Conservation (phyloP, 345 rosid species). For the Cardiospermum halicacabum region DNA sequence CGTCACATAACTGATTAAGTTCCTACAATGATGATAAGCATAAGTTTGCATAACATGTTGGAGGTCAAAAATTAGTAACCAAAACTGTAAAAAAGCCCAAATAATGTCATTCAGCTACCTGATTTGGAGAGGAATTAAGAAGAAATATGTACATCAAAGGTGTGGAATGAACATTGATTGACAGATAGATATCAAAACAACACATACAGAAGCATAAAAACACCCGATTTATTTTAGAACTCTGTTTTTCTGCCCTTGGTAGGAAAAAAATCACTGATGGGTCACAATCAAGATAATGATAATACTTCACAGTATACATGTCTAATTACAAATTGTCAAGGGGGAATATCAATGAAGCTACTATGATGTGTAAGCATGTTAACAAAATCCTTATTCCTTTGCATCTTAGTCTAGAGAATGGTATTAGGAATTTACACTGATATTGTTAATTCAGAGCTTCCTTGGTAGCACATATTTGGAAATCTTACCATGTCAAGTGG, state of each 20-base stretch:
- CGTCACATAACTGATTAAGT: slow-evolving; percentile 71
- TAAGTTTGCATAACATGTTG: not conserved
- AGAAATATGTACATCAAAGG: not conserved
- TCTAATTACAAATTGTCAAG: not conserved
- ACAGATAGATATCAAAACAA: not conserved
- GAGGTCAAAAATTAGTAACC: not conserved
- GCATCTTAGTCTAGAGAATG: not conserved
- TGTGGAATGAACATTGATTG: not conserved
- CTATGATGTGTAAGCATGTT: not conserved
- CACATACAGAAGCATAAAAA: not conserved
- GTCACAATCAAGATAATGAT: not conserved
- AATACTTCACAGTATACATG: not conserved
- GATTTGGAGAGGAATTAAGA: not conserved
- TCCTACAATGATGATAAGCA: slow-evolving; percentile 47
- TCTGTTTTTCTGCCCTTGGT: not conserved
- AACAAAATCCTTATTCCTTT: slow-evolving; percentile 2
- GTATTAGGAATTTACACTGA: not conserved
- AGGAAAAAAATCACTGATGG: not conserved
- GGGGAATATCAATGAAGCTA: not conserved
- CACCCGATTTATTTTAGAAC: not conserved
- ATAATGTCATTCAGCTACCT: not conserved
- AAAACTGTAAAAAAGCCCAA: not conserved
- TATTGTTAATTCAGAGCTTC: too few relatives aligned
- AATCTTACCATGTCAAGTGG: slow-evolving; percentile 69
- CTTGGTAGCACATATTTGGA: too few relatives aligned